A percentile compares a stretch with the other conserved stretches of the same genome.
Conservation (phyloP, 176 grass and related monocot species). For the Raddia distichophylla region DNA sequence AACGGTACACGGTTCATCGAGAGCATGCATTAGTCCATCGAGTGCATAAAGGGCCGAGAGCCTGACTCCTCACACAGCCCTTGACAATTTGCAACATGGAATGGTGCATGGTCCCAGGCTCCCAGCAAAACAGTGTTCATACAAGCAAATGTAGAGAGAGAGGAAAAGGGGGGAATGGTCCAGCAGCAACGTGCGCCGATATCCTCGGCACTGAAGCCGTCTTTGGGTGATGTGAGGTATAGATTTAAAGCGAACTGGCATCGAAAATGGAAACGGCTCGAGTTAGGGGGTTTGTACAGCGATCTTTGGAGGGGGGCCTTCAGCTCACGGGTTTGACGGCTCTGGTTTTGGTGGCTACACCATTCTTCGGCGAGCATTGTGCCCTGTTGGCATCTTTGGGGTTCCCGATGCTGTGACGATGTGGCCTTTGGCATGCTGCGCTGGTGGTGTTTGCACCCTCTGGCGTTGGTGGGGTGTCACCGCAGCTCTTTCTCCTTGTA, state of each 20-base stretch:
- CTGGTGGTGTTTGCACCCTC: constrained; percentile 1
- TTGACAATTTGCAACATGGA: constrained; percentile 41
- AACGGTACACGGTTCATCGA: too few species aligned
- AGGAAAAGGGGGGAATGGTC: not conserved
- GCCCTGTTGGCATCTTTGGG: constrained; percentile 59
- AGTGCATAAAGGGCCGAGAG: not conserved
- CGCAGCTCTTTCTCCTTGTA: constrained; percentile 79
- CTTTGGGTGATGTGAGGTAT: constrained; percentile 30
- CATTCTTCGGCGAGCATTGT: constrained; percentile 56
- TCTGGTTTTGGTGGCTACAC: constrained; percentile 46
- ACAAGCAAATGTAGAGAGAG: constrained; percentile 1
- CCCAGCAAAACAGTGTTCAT: constrained; percentile 29
- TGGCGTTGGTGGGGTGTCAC: constrained; percentile 43
- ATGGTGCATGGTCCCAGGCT: constrained; percentile 20
- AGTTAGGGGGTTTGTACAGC: constrained; percentile 71
- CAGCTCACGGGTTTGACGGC: constrained; percentile 56
- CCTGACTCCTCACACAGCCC: not conserved
- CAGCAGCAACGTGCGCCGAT: not conserved
- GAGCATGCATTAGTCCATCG: constrained; percentile 7
- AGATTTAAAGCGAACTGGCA: constrained; percentile 43
- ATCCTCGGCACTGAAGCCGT: constrained; percentile 14
- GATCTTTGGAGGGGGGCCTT: constrained; percentile 32
- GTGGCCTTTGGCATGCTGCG: constrained; percentile 34
- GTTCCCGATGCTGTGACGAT: constrained; percentile 72
- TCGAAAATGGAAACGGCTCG: constrained; percentile 22